phyloP scores from a whole-genome alignment of 345 rosid species.

The Heritiera fomes region DNA sequence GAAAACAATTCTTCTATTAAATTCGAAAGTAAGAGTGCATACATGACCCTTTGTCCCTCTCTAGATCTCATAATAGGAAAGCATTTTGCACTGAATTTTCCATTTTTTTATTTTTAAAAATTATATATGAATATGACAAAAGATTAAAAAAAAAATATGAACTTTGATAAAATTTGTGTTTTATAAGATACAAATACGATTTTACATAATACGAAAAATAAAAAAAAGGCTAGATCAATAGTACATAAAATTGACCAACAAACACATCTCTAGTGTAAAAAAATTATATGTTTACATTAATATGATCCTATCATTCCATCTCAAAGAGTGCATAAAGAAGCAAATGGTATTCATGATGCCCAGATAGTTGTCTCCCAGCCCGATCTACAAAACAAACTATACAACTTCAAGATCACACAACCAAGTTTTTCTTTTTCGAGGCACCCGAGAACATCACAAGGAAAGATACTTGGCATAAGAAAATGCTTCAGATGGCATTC shows the following conservation, averaged over 20 bases:
- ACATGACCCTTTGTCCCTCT: too few species aligned
- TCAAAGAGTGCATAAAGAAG: background rate
- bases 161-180: too few species aligned
- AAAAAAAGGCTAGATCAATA: background rate
- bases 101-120: too few species aligned
- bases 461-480: slow-evolving; percentile 1
- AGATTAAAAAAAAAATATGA: too few species aligned
- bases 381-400: background rate
- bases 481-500: slow-evolving; percentile 5
- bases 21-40: too few species aligned
- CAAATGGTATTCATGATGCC: background rate
- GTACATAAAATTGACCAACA: background rate
- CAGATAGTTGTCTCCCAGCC: background rate
- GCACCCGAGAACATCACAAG: background rate
- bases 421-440: too few species aligned
- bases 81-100: too few species aligned
- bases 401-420: slow-evolving; percentile 9
- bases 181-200: too few species aligned
- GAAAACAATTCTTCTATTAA: too few species aligned
- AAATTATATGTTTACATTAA: background rate
- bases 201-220: background rate
- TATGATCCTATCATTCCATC: background rate
- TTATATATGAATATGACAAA: too few species aligned
- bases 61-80: too few species aligned
- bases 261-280: background rate